phyloP scores from a whole-genome alignment of 306 rosid genomes.

The Ormosia emarginata region DNA sequence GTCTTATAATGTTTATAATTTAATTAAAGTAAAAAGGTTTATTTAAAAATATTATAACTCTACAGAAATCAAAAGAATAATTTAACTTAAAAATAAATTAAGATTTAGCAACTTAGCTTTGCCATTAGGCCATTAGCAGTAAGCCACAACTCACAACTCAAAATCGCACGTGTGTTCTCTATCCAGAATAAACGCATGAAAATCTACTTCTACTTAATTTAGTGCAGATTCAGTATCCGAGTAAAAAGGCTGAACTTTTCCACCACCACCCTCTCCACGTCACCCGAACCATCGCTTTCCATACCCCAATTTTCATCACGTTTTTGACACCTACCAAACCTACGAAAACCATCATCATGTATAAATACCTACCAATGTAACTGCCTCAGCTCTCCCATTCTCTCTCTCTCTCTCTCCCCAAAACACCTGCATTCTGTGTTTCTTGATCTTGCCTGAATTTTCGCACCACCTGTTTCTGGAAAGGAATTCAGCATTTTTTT shows the following conservation, averaged over 20 bases:
- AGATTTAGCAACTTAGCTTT: no score
- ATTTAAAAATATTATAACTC: no score
- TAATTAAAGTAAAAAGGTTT: no score
- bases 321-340: conserved; percentile 6
- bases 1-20: no score
- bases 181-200: neutral
- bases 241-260: conserved; percentile 6
- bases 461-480: neutral
- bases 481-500: conserved; percentile 24
- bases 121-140: neutral
- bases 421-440: neutral
- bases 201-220: neutral
- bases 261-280: neutral
- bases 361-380: neutral
- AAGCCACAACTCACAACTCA: neutral
- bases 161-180: neutral
- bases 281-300: neutral
- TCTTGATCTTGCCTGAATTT: conserved; percentile 16
- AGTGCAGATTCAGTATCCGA: conserved; percentile 1
- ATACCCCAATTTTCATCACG: neutral
- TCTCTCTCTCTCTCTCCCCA: neutral
- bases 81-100: no score
- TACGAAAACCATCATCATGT: neutral
- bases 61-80: no score
- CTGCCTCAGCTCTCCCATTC: neutral